A percentile compares a stretch with the other conserved stretches of the same genome.
Conservation (phyloP, 148 eudicot species). For the Heliosperma pusillum region DNA sequence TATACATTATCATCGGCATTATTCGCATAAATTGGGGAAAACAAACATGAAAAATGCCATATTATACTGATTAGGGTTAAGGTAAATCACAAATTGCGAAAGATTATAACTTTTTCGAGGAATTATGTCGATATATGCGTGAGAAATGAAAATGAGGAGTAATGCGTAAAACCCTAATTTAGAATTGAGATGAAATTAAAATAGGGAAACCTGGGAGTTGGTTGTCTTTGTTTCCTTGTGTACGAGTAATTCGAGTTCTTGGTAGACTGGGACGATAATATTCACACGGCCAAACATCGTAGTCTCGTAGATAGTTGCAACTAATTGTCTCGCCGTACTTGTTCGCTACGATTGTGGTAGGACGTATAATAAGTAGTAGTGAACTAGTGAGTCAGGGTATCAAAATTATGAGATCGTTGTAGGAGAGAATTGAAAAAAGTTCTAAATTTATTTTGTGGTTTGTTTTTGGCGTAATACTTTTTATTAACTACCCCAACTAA, state of each 20-base stretch:
- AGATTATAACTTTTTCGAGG: not conserved
- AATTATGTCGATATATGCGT: not conserved
- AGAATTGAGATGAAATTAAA: not conserved
- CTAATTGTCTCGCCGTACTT: no score
- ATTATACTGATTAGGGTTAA: constrained; percentile 1
- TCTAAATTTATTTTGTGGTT: no score
- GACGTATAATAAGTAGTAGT: no score
- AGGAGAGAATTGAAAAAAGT: no score
- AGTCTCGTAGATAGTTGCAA: no score
- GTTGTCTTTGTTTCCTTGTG: not conserved
- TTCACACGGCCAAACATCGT: no score
- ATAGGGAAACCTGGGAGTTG: not conserved
- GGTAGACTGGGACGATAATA: not conserved
- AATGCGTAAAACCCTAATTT: constrained; percentile 1
- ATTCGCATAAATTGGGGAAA: not conserved
- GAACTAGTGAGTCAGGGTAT: no score
- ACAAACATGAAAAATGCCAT: constrained; percentile 7
- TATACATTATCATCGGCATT: not conserved
- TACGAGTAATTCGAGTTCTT: not conserved
- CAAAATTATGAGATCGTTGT: no score
- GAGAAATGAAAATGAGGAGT: not conserved
- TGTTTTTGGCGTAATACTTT: no score
- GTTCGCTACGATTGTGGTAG: no score
- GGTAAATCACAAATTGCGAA: not conserved
- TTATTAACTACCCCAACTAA: no score